These are phyloP conservation scores for Dactylorhiza incarnata DNA, from an alignment of 106 monocot genomes.

Conservation along the genomic window DNA sequence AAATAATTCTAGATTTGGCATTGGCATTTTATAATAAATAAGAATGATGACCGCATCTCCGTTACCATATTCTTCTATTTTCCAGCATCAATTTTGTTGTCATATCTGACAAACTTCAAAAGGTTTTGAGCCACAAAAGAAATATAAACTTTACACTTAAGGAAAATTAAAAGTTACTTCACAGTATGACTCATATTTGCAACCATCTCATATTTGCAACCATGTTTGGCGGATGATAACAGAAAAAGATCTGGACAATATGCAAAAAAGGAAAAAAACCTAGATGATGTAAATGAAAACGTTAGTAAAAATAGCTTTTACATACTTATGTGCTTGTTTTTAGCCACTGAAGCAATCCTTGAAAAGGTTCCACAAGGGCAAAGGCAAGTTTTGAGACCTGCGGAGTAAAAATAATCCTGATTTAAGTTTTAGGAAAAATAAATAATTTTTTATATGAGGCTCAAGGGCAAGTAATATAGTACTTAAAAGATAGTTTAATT, in stretches of 20 bases:
- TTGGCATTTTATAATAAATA: background rate
- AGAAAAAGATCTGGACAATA: background rate
- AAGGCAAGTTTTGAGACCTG: constrained; percentile 70
- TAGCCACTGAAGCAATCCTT: constrained; percentile 57
- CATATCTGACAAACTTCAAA: background rate
- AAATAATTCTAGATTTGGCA: background rate
- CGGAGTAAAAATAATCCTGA: constrained; percentile 5
- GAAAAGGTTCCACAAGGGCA: constrained; percentile 81
- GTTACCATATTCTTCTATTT: background rate
- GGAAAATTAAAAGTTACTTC: background rate
- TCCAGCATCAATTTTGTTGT: background rate
- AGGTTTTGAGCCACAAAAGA: background rate
- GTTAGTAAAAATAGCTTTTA: constrained; percentile 3
- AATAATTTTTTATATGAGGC: background rate
- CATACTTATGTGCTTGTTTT: constrained; percentile 59
- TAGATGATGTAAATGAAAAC: background rate
- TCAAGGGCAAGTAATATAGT: background rate
- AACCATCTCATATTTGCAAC: background rate
- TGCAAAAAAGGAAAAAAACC: background rate
- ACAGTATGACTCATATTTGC: background rate
- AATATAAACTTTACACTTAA: background rate
- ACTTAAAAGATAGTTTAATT: background rate
- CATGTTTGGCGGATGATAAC: too few species aligned
- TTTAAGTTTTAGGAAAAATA: background rate
- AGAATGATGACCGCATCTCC: background rate